These are phyloP conservation scores for Xanthoceras sorbifolium DNA, from an alignment of 345 rosid genomes.

Conservation along the genomic window DNA sequence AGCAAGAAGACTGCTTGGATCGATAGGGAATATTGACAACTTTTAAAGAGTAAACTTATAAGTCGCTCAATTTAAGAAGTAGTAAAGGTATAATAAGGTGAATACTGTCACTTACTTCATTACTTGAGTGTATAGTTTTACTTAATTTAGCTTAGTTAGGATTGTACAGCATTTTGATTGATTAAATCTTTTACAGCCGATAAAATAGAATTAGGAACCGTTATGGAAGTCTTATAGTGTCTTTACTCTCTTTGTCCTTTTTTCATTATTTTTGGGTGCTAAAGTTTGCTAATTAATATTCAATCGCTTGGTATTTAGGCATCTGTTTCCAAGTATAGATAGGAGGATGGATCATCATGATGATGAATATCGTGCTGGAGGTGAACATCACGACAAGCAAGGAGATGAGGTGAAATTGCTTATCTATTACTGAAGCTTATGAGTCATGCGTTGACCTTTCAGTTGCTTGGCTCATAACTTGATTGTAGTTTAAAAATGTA, in stretches of 20 bases:
- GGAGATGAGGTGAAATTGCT: slow-evolving; percentile 65
- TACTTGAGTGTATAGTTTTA: neutral
- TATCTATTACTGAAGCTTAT: neutral
- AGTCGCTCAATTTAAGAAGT: too few species aligned
- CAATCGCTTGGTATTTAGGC: neutral
- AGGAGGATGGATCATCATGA: slow-evolving; percentile 64
- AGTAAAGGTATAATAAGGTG: neutral
- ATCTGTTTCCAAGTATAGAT: neutral
- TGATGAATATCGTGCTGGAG: slow-evolving; percentile 50
- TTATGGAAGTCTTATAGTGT: neutral
- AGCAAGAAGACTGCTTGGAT: too few species aligned
- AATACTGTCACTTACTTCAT: neutral
- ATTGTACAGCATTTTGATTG: neutral
- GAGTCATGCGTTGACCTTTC: too few species aligned
- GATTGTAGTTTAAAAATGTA: too few species aligned
- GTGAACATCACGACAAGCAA: slow-evolving; percentile 58
- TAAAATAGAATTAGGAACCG: neutral
- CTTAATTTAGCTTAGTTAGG: too few species aligned
- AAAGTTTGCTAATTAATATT: neutral
- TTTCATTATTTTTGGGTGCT: neutral
- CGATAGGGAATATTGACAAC: too few species aligned
- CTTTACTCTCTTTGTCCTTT: neutral
- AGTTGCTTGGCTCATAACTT: too few species aligned
- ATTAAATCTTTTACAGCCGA: neutral
- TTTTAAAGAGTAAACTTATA: neutral